A percentile compares a stretch with the other conserved stretches of the same genome.
phyloP scores from a whole-genome alignment of 2,329 filamentous ascomycete genomes.

The Pseudocercospora cruenta region DNA sequence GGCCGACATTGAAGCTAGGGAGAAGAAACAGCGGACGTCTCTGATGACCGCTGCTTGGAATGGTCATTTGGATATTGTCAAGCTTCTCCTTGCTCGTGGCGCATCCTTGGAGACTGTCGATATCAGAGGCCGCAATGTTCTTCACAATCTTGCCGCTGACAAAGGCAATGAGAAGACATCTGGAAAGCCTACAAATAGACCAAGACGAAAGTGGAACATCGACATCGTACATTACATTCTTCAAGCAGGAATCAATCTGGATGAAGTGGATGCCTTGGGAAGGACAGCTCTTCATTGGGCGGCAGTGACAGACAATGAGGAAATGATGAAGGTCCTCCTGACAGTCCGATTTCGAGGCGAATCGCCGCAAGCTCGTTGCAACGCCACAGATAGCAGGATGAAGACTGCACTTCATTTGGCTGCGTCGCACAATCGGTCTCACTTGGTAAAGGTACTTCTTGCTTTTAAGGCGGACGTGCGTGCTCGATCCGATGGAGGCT shows the following conservation, averaged over 20 bases:
- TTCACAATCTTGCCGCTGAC: slow-evolving; percentile 52
- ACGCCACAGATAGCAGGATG: slow-evolving; percentile 27
- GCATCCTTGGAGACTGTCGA: slow-evolving; percentile 32
- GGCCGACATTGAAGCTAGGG: slow-evolving; percentile 34
- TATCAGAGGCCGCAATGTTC: slow-evolving; percentile 28
- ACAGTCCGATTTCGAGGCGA: slow-evolving; percentile 24
- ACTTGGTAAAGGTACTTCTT: slow-evolving; percentile 76
- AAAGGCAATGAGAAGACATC: slow-evolving; percentile 27
- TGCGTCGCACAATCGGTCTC: slow-evolving; percentile 19
- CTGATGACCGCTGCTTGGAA: slow-evolving; percentile 50
- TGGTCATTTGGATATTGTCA: slow-evolving; percentile 45
- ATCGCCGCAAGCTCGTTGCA: slow-evolving; percentile 23
- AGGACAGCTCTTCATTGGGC: slow-evolving; percentile 35
- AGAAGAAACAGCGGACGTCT: slow-evolving; percentile 51
- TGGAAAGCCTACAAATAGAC: slow-evolving; percentile 14
- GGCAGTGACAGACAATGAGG: slow-evolving; percentile 31
- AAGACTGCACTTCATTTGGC: slow-evolving; percentile 33
- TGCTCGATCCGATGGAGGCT: slow-evolving; percentile 84
- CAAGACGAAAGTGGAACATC: slow-evolving; percentile 24
- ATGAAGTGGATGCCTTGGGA: slow-evolving; percentile 28
- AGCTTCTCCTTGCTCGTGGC: slow-evolving; percentile 41
- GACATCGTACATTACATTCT: slow-evolving; percentile 31
- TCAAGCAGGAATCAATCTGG: slow-evolving; percentile 28
- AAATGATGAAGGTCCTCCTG: slow-evolving; percentile 26
- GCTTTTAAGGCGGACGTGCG: slow-evolving; percentile 94